phyloP scores from a whole-genome alignment of 441 rosid species.

The Euphorbia celastroides region DNA sequence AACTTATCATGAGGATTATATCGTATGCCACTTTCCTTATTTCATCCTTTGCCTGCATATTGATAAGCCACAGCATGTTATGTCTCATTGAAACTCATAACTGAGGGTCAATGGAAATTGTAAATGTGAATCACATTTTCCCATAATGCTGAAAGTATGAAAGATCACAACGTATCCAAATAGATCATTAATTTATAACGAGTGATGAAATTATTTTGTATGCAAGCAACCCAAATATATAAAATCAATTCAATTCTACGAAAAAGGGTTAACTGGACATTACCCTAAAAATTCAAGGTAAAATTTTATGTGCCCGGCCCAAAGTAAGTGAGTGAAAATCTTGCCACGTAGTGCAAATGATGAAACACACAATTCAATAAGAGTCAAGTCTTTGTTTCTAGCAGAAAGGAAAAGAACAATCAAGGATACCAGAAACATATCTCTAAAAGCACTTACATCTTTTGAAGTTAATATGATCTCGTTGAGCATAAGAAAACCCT shows the following conservation, averaged over 20 bases:
- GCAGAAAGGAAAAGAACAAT: not conserved
- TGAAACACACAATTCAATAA: not conserved
- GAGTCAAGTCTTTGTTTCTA: not conserved
- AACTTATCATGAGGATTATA: constrained; percentile 50
- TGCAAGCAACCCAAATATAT: not conserved
- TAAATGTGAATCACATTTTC: not conserved
- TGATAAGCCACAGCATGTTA: constrained; percentile 8
- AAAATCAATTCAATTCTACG: constrained; percentile 2
- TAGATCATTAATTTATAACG: not conserved
- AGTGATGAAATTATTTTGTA: not conserved
- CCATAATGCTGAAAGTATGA: not conserved
- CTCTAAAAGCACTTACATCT: constrained; percentile 54
- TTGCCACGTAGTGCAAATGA: not conserved
- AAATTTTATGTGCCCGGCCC: not conserved
- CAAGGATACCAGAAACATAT: not conserved
- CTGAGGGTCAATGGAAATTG: not conserved
- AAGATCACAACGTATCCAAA: not conserved
- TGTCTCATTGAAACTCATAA: not conserved
- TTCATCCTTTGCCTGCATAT: constrained; percentile 70
- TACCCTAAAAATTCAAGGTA: not conserved
- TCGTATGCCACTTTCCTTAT: constrained; percentile 75
- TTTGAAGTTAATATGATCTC: constrained; percentile 82
- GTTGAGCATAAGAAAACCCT: constrained; percentile 81
- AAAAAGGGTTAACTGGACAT: not conserved
- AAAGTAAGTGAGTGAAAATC: not conserved